These are phyloP conservation scores for Sugiyamaella pinicola DNA, from an alignment of 1,139 yeast species.

Conservation along the genomic window DNA sequence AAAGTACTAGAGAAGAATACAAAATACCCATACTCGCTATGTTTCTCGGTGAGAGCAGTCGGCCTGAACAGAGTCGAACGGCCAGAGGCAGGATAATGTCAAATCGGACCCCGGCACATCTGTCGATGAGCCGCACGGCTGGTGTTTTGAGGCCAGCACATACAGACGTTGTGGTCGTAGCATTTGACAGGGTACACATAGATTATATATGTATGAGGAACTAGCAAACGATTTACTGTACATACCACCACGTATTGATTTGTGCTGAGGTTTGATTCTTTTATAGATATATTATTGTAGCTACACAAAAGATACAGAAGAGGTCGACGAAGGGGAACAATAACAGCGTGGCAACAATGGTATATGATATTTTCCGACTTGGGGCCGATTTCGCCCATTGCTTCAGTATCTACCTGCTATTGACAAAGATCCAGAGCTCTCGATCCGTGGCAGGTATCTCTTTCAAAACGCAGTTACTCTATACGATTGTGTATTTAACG, in stretches of 20 bases:
- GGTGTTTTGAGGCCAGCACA: slow-evolving; percentile 1
- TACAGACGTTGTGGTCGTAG: too few species aligned
- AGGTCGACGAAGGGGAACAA: neutral
- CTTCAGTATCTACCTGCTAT: slow-evolving; percentile 72
- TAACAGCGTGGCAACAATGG: neutral
- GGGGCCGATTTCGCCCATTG: slow-evolving; percentile 71
- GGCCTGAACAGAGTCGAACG: too few species aligned
- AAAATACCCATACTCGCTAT: too few species aligned
- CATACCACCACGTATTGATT: neutral
- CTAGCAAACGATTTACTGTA: neutral
- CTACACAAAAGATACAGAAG: neutral
- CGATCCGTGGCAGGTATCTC: slow-evolving; percentile 82
- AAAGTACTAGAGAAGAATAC: too few species aligned
- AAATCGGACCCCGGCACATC: too few species aligned
- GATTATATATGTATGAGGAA: neutral
- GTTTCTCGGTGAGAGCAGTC: too few species aligned
- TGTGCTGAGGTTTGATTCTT: neutral
- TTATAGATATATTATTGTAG: neutral
- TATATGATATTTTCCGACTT: slow-evolving; percentile 22
- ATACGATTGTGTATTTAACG: slow-evolving; percentile 73
- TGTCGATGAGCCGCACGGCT: slow-evolving; percentile 10
- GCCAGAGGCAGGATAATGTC: too few species aligned
- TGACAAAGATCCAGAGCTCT: slow-evolving; percentile 67
- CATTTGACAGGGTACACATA: too few species aligned
- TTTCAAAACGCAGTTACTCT: slow-evolving; percentile 81